Conservation (phyloP, 805 yeast species). For the Schwanniomyces pseudopolymorphus region DNA sequence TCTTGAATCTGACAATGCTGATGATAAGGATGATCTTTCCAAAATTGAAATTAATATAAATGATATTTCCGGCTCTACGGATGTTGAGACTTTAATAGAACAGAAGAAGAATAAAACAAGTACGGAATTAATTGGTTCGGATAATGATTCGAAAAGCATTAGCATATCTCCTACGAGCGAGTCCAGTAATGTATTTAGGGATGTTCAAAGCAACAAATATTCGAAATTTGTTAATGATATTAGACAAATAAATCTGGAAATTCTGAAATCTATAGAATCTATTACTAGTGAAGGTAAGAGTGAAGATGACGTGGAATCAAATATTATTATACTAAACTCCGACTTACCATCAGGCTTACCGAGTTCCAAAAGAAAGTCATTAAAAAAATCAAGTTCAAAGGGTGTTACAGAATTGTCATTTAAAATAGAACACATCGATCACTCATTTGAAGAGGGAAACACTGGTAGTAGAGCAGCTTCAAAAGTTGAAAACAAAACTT, state of each 20-base stretch:
- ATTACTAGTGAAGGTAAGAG: not conserved
- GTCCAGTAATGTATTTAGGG: not conserved
- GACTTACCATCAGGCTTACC: not conserved
- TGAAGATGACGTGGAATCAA: not conserved
- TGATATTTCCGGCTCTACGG: constrained; percentile 16
- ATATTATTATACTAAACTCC: not conserved
- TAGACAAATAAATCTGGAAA: constrained; percentile 13
- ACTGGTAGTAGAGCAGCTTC: not conserved
- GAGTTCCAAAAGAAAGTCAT: not conserved
- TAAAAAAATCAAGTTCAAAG: not conserved
- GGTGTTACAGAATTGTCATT: not conserved
- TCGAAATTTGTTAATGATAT: constrained; percentile 18
- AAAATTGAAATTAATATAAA: not conserved
- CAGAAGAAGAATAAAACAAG: not conserved
- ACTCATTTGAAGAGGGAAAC: too few species aligned
- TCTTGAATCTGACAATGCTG: too few species aligned
- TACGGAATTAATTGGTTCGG: not conserved
- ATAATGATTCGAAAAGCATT: not conserved
- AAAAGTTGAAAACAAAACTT: too few species aligned
- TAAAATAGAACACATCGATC: not conserved
- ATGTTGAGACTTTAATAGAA: constrained; percentile 3
- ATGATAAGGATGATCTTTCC: not conserved
- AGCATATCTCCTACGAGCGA: not conserved
- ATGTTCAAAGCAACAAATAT: not conserved
- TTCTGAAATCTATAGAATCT: constrained; percentile 8